Evolutionary conservation across 1,284 basidiomycete genomes (phyloP).

Genomic region (Mycosarcoma mackinlayi): DNA sequence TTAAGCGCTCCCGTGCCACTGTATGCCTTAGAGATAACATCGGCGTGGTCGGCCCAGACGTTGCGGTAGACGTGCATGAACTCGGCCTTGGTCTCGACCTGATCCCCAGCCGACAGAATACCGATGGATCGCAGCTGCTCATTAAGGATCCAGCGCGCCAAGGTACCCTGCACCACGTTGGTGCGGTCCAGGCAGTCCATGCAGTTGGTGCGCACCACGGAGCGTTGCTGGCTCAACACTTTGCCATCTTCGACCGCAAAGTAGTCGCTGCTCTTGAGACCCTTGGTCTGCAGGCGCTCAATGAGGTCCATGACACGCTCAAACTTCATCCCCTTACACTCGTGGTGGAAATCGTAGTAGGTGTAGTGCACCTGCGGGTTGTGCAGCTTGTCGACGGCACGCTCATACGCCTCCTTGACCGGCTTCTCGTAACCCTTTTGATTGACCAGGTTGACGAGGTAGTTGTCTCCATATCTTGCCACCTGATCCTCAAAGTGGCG

Average conservation of each 20-base stretch:
- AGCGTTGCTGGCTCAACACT: conserved; percentile 64
- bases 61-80: conserved; percentile 80
- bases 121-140: conserved; percentile 77
- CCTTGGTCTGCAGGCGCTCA: conserved; percentile 77
- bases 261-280: conserved; percentile 72
- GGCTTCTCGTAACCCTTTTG: conserved; percentile 94
- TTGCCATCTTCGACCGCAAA: conserved; percentile 44
- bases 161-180: conserved; percentile 83
- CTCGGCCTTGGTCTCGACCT: conserved; percentile 56
- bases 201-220: conserved; percentile 71
- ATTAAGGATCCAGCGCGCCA: conserved; percentile 70
- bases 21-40: conserved; percentile 89
- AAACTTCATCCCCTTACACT: conserved; percentile 95
- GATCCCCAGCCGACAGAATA: conserved; percentile 53
- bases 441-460: conserved; percentile 91
- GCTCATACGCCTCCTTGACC: conserved; percentile 95
- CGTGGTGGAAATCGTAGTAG: conserved; percentile 98
- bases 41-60: conserved; percentile 99
- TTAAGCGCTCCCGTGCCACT: conserved; percentile 95
- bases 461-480: conserved; percentile 81
- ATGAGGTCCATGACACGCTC: conserved; percentile 88
- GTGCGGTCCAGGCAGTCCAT: conserved; percentile 94
- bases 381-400: conserved; percentile 75
- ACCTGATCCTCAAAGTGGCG: conserved; percentile 82
- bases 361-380: conserved; percentile 82